These are phyloP conservation scores for Carpinus viminea DNA, from an alignment of 306 rosid species.

Conservation along the genomic window DNA sequence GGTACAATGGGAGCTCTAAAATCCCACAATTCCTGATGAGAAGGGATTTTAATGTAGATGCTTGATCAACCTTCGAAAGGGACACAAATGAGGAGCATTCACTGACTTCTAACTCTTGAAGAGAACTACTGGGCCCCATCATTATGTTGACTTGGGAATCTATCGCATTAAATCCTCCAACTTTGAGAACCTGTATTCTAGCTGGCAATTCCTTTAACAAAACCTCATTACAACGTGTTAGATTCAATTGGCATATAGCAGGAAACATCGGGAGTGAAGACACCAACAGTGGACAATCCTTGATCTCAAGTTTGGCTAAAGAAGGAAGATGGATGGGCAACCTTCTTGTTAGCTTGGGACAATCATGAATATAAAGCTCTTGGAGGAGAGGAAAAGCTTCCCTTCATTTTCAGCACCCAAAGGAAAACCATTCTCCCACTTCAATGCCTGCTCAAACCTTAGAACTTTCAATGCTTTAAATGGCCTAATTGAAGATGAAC, in stretches of 20 bases:
- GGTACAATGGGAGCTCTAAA: background rate
- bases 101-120: background rate
- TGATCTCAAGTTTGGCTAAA: too few relatives aligned
- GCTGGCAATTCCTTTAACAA: too few relatives aligned
- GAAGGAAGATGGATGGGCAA: too few relatives aligned
- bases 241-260: too few relatives aligned
- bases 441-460: background rate
- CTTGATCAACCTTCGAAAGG: background rate
- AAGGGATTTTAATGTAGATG: background rate
- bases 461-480: constrained; percentile 12
- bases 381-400: constrained; percentile 7
- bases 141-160: background rate
- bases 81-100: background rate
- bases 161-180: too few relatives aligned
- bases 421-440: constrained; percentile 16
- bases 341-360: too few relatives aligned
- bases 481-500: background rate
- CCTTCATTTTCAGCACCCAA: background rate
- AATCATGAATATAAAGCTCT: background rate
- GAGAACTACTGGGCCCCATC: background rate
- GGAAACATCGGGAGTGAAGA: too few relatives aligned
- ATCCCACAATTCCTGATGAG: background rate
- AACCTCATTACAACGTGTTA: too few relatives aligned
- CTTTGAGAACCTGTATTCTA: too few relatives aligned
- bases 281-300: too few relatives aligned